phyloP scores from a whole-genome alignment of 805 yeast species.

The Danielia reshetovae region DNA sequence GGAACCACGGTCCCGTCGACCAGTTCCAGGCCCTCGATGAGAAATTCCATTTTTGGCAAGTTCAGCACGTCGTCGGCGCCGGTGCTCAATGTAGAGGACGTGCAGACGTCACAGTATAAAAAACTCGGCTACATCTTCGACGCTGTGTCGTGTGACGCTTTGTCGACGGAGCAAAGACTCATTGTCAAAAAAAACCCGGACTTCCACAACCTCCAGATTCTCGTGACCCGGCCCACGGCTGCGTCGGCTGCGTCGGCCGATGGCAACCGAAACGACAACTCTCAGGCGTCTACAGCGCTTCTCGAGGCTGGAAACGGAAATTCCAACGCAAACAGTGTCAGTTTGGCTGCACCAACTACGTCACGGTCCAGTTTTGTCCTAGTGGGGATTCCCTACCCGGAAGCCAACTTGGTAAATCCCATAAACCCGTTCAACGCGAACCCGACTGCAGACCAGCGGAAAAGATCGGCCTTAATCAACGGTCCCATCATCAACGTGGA shows the following conservation, averaged over 20 bases:
- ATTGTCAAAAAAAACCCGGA: slow-evolving; percentile 26
- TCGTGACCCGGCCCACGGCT: slow-evolving; percentile 35
- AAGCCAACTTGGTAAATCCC: slow-evolving; percentile 28
- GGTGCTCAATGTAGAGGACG: slow-evolving; percentile 5
- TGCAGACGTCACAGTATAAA: slow-evolving; percentile 3
- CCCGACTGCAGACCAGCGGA: slow-evolving; percentile 64
- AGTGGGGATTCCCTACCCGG: slow-evolving; percentile 41
- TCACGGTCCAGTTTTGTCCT: slow-evolving; percentile 31
- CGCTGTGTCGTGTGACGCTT: slow-evolving; percentile 31
- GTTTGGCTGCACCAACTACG: slow-evolving; percentile 14
- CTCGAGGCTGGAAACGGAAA: slow-evolving; percentile 16
- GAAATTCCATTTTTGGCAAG: slow-evolving; percentile 40
- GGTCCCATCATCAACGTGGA: slow-evolving; percentile 88
- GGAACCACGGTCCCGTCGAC: slow-evolving; percentile 4
- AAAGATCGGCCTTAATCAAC: slow-evolving; percentile 66
- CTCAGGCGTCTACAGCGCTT: slow-evolving; percentile 34
- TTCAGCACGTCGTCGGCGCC: slow-evolving; percentile 22
- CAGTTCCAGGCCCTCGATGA: slow-evolving; percentile 20
- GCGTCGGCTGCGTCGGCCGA: slow-evolving; percentile 10
- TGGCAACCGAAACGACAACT: slow-evolving; percentile 21
- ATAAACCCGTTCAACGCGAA: slow-evolving; percentile 37
- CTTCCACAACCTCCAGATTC: slow-evolving; percentile 27
- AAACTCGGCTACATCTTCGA: slow-evolving; percentile 16
- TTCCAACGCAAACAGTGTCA: slow-evolving; percentile 12
- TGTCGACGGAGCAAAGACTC: slow-evolving; percentile 32